Percentiles rank a stretch among this genome's conserved stretches.
phyloP scores from a whole-genome alignment of 306 rosid species.

The Dryas alaskensis region DNA sequence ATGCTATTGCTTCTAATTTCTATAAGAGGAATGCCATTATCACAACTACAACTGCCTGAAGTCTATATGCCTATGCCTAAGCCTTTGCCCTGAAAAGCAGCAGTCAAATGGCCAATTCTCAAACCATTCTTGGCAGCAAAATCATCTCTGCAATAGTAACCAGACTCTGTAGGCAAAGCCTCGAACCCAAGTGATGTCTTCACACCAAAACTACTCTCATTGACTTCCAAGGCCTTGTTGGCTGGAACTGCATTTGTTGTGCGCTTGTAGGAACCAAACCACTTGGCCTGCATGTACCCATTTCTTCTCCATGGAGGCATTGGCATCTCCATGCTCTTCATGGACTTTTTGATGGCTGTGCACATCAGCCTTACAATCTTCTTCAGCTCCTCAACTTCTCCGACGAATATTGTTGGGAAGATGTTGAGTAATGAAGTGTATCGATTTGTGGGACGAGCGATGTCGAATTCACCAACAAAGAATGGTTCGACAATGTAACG shows the following conservation, averaged over 20 bases:
- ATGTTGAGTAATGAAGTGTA: slow-evolving; percentile 47
- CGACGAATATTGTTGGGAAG: slow-evolving; percentile 61
- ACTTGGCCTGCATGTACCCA: slow-evolving; percentile 66
- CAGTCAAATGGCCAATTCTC: slow-evolving; percentile 53
- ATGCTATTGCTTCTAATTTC: too few species aligned
- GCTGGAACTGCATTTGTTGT: slow-evolving; percentile 48
- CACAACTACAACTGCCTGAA: neutral
- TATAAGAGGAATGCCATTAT: neutral
- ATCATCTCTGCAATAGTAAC: slow-evolving; percentile 45
- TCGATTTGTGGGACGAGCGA: slow-evolving; percentile 69
- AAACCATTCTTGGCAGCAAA: slow-evolving; percentile 33
- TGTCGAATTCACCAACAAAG: slow-evolving; percentile 50
- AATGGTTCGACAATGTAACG: slow-evolving; percentile 64
- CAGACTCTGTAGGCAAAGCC: slow-evolving; percentile 14
- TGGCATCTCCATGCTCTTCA: slow-evolving; percentile 49
- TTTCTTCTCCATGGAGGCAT: slow-evolving; percentile 87
- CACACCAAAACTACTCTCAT: slow-evolving; percentile 19
- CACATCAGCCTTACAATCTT: slow-evolving; percentile 55
- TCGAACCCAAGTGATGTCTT: slow-evolving; percentile 44
- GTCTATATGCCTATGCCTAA: neutral
- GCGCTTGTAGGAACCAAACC: slow-evolving; percentile 71
- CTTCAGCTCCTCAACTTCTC: slow-evolving; percentile 55
- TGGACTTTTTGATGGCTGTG: slow-evolving; percentile 58
- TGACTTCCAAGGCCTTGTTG: neutral
- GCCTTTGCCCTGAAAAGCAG: slow-evolving; percentile 33